Evolutionary conservation across 495 filamentous ascomycete species (phyloP).

Genomic region (Neurospora terricola): DNA sequence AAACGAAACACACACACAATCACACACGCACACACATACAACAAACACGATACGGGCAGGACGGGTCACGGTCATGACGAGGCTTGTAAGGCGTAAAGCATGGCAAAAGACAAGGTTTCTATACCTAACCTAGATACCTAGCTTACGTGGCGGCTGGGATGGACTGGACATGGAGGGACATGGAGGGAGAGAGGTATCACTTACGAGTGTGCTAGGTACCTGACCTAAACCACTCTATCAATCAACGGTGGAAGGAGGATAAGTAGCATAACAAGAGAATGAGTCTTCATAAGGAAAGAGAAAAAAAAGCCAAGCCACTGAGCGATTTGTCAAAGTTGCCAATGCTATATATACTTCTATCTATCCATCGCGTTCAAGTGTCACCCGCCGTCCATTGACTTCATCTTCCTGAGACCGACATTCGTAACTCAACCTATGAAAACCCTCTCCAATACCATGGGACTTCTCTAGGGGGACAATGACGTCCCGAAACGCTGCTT

Average conservation of each 20-base stretch:
- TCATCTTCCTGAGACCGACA: background rate
- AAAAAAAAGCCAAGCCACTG: too few species aligned
- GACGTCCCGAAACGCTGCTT: background rate
- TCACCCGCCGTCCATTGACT: background rate
- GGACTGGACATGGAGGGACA: background rate
- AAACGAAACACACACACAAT: background rate
- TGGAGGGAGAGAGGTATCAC: background rate
- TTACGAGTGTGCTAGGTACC: background rate
- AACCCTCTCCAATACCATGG: background rate
- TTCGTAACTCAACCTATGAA: background rate
- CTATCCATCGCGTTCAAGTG: background rate
- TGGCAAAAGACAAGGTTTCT: background rate
- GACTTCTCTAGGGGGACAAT: background rate
- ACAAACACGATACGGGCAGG: background rate
- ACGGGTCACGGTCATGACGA: background rate
- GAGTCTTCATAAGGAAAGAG: too few species aligned
- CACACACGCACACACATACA: background rate
- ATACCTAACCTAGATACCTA: background rate
- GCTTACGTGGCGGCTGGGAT: background rate
- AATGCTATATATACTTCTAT: background rate
- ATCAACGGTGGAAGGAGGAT: too few species aligned
- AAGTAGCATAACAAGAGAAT: too few species aligned
- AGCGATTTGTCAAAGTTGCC: too few species aligned
- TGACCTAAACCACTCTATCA: too few species aligned
- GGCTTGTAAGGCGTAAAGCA: background rate